phyloP scores from a whole-genome alignment of 169 alveolate genomes.

The Babesia bigemina region DNA sequence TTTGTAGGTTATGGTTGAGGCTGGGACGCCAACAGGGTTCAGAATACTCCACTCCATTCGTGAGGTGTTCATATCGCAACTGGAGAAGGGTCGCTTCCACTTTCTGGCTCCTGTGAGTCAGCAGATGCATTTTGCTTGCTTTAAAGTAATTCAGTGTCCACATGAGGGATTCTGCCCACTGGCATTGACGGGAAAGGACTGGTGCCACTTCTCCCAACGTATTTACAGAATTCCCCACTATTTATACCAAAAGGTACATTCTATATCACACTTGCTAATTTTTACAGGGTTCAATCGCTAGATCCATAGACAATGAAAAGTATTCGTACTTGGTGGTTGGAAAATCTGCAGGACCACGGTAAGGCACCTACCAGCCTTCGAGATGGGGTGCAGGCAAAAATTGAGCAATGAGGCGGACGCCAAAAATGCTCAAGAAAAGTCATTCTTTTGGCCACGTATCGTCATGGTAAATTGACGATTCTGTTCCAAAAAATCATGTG shows the following conservation, averaged over 20 bases:
- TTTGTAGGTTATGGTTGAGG: slow-evolving; percentile 77
- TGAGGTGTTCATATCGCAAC: slow-evolving; percentile 83
- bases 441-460: slow-evolving; percentile 88
- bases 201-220: slow-evolving; percentile 88
- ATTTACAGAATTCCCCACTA: slow-evolving; percentile 82
- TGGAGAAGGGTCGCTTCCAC: slow-evolving; percentile 76
- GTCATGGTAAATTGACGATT: slow-evolving; percentile 48
- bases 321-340: slow-evolving; percentile 79
- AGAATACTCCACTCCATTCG: slow-evolving; percentile 84
- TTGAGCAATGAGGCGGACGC: slow-evolving; percentile 67
- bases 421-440: slow-evolving; percentile 71
- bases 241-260: slow-evolving; percentile 78
- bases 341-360: slow-evolving; percentile 75
- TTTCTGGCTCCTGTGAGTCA: slow-evolving; percentile 78
- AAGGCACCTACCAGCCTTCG: slow-evolving; percentile 4
- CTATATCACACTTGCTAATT: background rate
- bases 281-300: slow-evolving; percentile 69
- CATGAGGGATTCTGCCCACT: slow-evolving; percentile 90
- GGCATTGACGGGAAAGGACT: slow-evolving; percentile 87
- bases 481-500: background rate
- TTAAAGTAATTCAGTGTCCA: slow-evolving; percentile 73
- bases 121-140: too few species aligned
- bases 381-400: background rate
- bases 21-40: slow-evolving; percentile 90
- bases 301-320: slow-evolving; percentile 82